Evolutionary conservation across 2,329 filamentous ascomycete species (phyloP), one percentile per base, ranked within the genome.

Genomic region (Monosporascus cannonballus): DNA sequence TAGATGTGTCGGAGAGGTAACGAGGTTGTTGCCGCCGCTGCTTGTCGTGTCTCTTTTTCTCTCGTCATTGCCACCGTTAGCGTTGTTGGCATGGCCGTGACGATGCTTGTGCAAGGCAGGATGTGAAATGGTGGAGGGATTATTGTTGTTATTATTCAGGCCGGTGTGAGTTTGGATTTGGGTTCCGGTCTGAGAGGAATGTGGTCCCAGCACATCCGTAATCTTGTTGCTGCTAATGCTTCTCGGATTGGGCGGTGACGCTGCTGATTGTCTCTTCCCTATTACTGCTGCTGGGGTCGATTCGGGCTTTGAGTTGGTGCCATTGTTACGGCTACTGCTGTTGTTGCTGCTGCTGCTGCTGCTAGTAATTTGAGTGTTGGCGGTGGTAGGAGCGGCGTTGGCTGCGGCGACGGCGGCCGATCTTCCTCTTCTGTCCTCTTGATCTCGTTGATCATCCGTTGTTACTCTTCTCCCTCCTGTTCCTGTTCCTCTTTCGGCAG

Each of bases 401-500:
- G 42, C 30, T 34, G 30, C 24, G 42, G 22, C 20, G 41, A 20
- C 42, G 42, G 42, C 42, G 17, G 42, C 42, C 24, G 42, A 46
- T 46, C 42, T 46, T 7, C 42, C 42, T 46, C 42, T 20, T 27
- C 49, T 48, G 44, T 44, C 45, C 39, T 38, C 42, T 15, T 24
- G 18, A 52, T 52, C 45, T 24, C 45, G 27, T 39, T 42, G 51
- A 45, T 37, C 51, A 48, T 38, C 52, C 48, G 7, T 51, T 50
- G 7, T 51, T 49, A 48, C 54, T 44, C 51, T 52, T 34, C 17
- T 47, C 41, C 34, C 47, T 27, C 30, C 47, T 37, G 45, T 38
- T 24, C 46, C 38, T 50, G 34, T 51, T 56, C 46, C 55, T n/a
- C 41, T 34, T 20, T 54, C 52, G 46, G 55, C 51, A 42, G 49